These are phyloP conservation scores for Blastobotrys americana DNA, from an alignment of 805 yeast species.

Conservation along the genomic window DNA sequence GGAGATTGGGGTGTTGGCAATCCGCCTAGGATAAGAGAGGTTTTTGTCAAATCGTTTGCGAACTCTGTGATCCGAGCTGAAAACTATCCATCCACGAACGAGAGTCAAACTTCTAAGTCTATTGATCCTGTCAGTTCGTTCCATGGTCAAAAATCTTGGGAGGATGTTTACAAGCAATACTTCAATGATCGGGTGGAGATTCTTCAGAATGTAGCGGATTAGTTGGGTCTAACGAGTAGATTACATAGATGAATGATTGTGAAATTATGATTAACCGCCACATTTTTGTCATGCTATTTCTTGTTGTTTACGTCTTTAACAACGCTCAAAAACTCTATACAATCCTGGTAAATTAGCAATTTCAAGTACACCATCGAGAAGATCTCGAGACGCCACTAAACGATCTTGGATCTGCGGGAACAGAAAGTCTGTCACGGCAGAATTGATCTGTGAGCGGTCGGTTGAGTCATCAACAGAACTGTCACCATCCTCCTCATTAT, in stretches of 20 bases:
- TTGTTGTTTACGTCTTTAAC: conserved; percentile 30
- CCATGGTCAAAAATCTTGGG: background rate
- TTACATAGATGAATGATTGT: no score
- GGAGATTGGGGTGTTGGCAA: conserved; percentile 16
- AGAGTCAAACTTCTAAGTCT: conserved; percentile 1
- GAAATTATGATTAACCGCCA: no score
- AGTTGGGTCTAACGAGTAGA: no score
- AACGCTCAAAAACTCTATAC: conserved; percentile 87
- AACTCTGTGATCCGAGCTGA: conserved; percentile 12
- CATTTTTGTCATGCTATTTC: background rate
- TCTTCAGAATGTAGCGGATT: conserved; percentile 11
- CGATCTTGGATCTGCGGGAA: conserved; percentile 60
- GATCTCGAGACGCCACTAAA: conserved; percentile 53
- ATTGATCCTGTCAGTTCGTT: background rate
- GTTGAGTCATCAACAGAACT: conserved; percentile 17
- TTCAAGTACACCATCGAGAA: conserved; percentile 58
- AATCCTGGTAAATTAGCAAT: conserved; percentile 88
- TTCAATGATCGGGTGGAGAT: conserved; percentile 21
- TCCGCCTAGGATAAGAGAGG: conserved; percentile 21
- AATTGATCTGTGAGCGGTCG: no score
- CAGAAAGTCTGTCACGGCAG: conserved; percentile 46
- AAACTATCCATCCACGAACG: conserved; percentile 13
- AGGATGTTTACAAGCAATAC: conserved; percentile 17
- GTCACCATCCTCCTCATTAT: conserved; percentile 28
- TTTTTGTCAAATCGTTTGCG: conserved; percentile 26